Evolutionary conservation across 2,329 filamentous ascomycete species (phyloP).

Genomic region (Parastagonospora nodorum): DNA sequence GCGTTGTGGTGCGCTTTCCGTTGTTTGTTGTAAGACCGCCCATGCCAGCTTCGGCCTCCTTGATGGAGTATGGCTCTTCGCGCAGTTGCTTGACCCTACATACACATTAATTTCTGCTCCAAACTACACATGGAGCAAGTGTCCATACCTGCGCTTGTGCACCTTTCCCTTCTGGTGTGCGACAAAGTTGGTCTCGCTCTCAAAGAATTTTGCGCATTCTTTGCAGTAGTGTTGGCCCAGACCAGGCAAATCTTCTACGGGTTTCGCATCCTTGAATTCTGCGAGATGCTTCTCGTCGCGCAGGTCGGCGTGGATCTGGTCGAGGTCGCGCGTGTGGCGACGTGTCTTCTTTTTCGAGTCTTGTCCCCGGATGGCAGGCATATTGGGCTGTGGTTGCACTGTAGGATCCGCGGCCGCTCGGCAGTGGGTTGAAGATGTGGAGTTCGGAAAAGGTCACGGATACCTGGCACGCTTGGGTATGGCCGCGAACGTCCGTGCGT

Average conservation of each 20-base stretch:
- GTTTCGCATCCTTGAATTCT: constrained; percentile 78
- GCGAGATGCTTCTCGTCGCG: constrained; percentile 77
- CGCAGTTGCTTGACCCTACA: constrained; percentile 77
- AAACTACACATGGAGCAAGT: not conserved
- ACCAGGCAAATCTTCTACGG: constrained; percentile 83
- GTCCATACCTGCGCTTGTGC: constrained; percentile 79
- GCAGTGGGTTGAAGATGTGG: constrained; percentile 18
- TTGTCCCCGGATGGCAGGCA: constrained; percentile 57
- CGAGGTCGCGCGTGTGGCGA: constrained; percentile 73
- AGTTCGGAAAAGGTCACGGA: too few relatives aligned
- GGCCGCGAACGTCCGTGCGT: too few relatives aligned
- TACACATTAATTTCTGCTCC: constrained; percentile 12
- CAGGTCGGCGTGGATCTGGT: constrained; percentile 88
- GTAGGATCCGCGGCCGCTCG: constrained; percentile 31
- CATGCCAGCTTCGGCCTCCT: constrained; percentile 80
- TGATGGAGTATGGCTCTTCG: constrained; percentile 85
- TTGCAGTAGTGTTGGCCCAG: constrained; percentile 86
- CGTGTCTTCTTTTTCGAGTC: constrained; percentile 57
- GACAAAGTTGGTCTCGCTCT: constrained; percentile 76
- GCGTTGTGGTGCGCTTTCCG: constrained; percentile 49
- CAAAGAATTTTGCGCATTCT: constrained; percentile 96
- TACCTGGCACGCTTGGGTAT: too few relatives aligned
- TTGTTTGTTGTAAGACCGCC: constrained; percentile 72
- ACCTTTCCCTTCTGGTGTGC: constrained; percentile 85
- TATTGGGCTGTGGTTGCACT: constrained; percentile 31